Evolutionary conservation across 768 basidiomycete genomes (phyloP).

Genomic region (Sporobolomyces roseus): DNA sequence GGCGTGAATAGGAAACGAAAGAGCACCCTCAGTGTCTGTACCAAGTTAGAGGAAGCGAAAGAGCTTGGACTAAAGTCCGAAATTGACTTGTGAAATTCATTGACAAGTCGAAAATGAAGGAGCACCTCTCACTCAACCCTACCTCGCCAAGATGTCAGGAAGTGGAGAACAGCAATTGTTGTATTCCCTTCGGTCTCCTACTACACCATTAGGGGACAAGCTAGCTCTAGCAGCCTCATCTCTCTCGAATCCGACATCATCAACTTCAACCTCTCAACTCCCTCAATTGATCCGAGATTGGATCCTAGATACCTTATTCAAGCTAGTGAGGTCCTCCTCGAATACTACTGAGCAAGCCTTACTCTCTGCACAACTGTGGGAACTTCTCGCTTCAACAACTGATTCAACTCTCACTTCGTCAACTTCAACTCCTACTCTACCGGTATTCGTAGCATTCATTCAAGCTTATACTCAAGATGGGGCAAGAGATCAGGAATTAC

Average conservation of each 20-base stretch:
- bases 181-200: constrained; percentile 27
- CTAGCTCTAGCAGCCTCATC: background rate
- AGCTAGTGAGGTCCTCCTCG: background rate
- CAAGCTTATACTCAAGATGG: background rate
- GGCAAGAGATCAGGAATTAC: background rate
- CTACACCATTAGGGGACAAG: constrained; percentile 29
- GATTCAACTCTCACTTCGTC: background rate
- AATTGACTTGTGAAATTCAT: background rate
- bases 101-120: background rate
- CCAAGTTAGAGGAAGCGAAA: too few relatives aligned
- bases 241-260: background rate
- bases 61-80: background rate
- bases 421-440: background rate
- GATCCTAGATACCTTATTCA: constrained; percentile 17
- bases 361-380: constrained; percentile 7
- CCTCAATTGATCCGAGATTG: constrained; percentile 25
- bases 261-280: constrained; percentile 2
- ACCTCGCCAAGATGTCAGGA: background rate
- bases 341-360: background rate
- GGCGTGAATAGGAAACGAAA: too few relatives aligned
- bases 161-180: constrained; percentile 31
- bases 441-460: constrained; percentile 27
- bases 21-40: too few relatives aligned
- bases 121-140: background rate
- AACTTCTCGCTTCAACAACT: constrained; percentile 3